These are phyloP conservation scores for Exophiala spinifera DNA, from an alignment of 2,329 filamentous ascomycete species.

Conservation along the genomic window DNA sequence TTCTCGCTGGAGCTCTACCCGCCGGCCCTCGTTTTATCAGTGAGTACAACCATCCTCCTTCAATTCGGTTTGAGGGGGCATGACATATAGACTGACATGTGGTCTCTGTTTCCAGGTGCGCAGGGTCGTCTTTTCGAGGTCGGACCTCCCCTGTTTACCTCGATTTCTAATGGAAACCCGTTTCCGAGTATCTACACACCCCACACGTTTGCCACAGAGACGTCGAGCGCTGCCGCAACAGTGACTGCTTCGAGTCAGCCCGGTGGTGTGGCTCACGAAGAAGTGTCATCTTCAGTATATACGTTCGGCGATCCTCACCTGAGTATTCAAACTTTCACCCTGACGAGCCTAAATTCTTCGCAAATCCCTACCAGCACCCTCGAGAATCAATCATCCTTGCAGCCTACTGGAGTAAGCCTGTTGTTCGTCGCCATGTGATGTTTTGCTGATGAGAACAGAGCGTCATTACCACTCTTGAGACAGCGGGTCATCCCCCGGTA, in stretches of 20 bases:
- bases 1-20: constrained; percentile 23
- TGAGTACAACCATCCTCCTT: constrained; percentile 7
- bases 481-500: constrained; percentile 25
- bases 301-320: constrained; percentile 25
- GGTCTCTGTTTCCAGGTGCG: constrained; percentile 1
- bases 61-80: not conserved
- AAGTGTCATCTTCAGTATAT: constrained; percentile 16
- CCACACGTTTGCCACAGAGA: not conserved
- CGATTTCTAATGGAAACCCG: constrained; percentile 3
- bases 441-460: constrained; percentile 12
- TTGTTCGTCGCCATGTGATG: not conserved
- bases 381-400: constrained; percentile 19
- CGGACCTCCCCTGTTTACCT: constrained; percentile 4
- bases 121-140: not conserved
- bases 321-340: constrained; percentile 22
- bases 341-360: constrained; percentile 19
- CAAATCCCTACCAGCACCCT: constrained; percentile 26
- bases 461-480: constrained; percentile 28
- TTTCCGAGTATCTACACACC: constrained; percentile 1
- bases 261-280: not conserved
- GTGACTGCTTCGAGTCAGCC: not conserved
- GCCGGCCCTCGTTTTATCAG: constrained; percentile 13
- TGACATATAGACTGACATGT: constrained; percentile 6
- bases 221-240: not conserved
- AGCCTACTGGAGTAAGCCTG: constrained; percentile 25